Evolutionary conservation across 805 yeast species (phyloP), one percentile per base, ranked within the genome.

Genomic region (Lipomyces kockii): DNA sequence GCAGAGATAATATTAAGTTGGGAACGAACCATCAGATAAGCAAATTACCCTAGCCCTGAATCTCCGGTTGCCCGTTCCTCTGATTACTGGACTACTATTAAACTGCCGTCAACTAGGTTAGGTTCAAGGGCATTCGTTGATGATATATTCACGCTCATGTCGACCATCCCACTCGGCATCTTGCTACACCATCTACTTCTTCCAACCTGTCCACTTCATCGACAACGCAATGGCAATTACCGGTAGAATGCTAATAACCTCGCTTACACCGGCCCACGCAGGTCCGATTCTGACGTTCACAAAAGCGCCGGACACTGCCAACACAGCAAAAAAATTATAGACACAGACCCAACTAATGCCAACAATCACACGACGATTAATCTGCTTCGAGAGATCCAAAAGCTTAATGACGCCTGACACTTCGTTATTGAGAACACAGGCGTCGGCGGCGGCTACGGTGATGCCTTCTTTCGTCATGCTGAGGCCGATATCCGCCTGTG

Each of bases 401-500:
- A 68, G 25, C 4, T 27, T 25, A 14, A 58, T 8, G 14, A 68
- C 64, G 27, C 68, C 64, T 5, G 55, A 56, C n/a, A 67, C 51
- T 25, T 67, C 60, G 32, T 55, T 63, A 14, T 37, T 20, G 29
- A 67, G 39, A 4, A 67, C 25, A 27, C 62, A 60, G 2, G 65
- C 71, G 54, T 64, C 68, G 8, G 68, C 63, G 22, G 71, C 69
- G 6, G 61, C 60, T 2, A 61, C 27, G 5, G 68, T 55, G 29
- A 61, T 54, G 14, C 68, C 70, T 17, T 56, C 68, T 2, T 49
- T 27, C 35, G 63, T 61, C 69, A 69, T 60, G 58, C 57, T 29
- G 64, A 91, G 85, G 43, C 97, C 97, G 66, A 91, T 91, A 79
- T 90, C 92, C 0, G 97, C 97, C 11, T 94, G 93, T 73, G 91